Evolutionary conservation across 2,329 filamentous ascomycete genomes (phyloP).

Genomic region (Penicillium aurantiogriseum): DNA sequence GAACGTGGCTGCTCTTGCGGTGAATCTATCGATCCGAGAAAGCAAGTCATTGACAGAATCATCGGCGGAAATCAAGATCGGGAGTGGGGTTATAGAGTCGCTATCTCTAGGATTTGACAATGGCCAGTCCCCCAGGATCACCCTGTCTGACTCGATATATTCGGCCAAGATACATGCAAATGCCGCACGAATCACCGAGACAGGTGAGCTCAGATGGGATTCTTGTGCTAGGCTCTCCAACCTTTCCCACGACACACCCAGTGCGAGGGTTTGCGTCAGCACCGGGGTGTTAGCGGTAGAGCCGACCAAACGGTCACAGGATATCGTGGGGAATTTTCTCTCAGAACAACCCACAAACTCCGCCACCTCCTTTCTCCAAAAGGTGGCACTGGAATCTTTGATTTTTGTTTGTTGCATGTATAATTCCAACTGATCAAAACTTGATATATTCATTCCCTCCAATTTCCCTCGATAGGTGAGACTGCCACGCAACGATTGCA

Average conservation of each 20-base stretch:
- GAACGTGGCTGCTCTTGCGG: not conserved
- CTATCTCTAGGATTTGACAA: not conserved
- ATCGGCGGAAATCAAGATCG: not conserved
- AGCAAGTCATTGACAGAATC: not conserved
- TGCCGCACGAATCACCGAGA: slow-evolving; percentile 5
- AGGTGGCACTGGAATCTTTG: not conserved
- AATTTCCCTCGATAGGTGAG: not conserved
- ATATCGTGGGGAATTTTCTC: not conserved
- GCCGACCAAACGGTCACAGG: not conserved
- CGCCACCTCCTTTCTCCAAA: not conserved
- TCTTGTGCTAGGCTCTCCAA: not conserved
- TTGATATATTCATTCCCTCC: not conserved
- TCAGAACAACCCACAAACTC: not conserved
- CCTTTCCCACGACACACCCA: not conserved
- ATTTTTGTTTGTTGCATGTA: not conserved
- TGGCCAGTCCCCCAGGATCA: slow-evolving; percentile 1
- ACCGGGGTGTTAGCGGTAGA: not conserved
- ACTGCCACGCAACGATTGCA: not conserved
- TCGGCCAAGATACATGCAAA: slow-evolving; percentile 14
- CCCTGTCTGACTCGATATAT: slow-evolving; percentile 9
- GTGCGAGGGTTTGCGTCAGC: not conserved
- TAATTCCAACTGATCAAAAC: not conserved
- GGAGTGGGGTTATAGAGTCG: not conserved
- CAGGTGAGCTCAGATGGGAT: not conserved
- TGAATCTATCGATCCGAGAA: not conserved